Percentiles rank a stretch among this genome's conserved stretches.
Conservation (phyloP, 441 rosid genomes). For the Brassica balearica region DNA sequence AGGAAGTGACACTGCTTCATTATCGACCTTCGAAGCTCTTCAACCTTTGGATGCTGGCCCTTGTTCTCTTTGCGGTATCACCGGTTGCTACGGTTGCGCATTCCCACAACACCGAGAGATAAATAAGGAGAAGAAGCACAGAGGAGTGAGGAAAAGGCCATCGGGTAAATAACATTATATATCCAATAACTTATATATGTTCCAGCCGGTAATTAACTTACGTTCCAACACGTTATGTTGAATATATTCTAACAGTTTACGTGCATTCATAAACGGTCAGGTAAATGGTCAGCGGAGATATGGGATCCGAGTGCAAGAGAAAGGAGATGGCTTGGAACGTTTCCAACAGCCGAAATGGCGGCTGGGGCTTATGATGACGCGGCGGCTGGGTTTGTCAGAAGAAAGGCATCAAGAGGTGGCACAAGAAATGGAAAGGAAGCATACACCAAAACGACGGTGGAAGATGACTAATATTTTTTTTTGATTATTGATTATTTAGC, state of each 20-base stretch:
- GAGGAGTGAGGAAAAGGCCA: constrained; percentile 13
- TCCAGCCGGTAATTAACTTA: background rate
- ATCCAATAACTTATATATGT: no score
- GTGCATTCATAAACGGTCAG: background rate
- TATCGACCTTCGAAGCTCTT: constrained; percentile 3
- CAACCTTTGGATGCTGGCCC: background rate
- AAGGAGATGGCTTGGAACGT: constrained; percentile 6
- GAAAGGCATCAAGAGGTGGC: background rate
- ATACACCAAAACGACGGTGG: background rate
- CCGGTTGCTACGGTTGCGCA: constrained; percentile 16
- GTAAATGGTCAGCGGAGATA: constrained; percentile 19
- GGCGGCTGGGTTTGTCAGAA: background rate
- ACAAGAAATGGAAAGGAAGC: background rate
- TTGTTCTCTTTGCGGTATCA: constrained; percentile 1
- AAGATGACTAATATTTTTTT: background rate
- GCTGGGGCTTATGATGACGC: background rate
- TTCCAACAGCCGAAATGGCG: background rate
- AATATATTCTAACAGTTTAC: background rate
- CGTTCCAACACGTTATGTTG: background rate
- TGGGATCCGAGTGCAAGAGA: constrained; percentile 2
- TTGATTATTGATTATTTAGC: background rate
- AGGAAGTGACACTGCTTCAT: background rate
- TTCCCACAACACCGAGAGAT: constrained; percentile 2
- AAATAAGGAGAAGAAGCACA: constrained; percentile 3
- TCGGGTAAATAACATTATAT: background rate